Base-by-base conservation (phyloP, 2,329 filamentous ascomycete genomes). In the Curvularia sp. region DNA sequence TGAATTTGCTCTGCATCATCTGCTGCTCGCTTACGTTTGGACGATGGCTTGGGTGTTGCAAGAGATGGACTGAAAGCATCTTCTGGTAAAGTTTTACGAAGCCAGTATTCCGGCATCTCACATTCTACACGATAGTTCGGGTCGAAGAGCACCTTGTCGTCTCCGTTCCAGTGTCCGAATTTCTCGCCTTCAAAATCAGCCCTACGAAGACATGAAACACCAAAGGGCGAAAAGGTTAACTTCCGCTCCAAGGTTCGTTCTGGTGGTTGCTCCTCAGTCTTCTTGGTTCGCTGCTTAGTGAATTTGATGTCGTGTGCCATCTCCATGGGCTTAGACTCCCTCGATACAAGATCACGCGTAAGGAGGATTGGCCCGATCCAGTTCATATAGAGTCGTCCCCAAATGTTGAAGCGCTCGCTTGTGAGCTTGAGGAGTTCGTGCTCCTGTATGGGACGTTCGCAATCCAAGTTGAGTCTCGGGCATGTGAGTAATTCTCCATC, bases 291-390 rank as follows among this genome's bases (percentile, higher is more conserved):
- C 26, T 63, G 71, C 4, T 72, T 75, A 12, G 67, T 69, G 4
- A 79, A 30, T 35, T 67, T 62, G 33, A 81, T 72, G 0, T 62
- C 58, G 47, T 73, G 75, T 0, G 66, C 33, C 5, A 72, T 47
- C 33, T 64, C 62, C 4, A 63, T 63, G 0, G 65, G 54, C 1
- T 56, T 53, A 1, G 61, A 53, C 20, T 64, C 47, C 41, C 48
- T 62, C 3, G 53, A 55, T 1, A 58, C 46, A 2, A 75, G 57
- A 5, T 68, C 60, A 18, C 66, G 66, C 2, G 69, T 68, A 13
- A 81, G 68, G 4, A 80, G 67, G 0, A 79, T 59, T 0, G 78
- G 76, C 0, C 65, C 71, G 13, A 81, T 60, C 60, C 78, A 75
- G 26, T 77, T 76, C 61, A 80, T 66, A 41, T 77, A 81, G 1